Evolutionary conservation across 2,329 filamentous ascomycete genomes (phyloP), one percentile per base, ranked within the genome.

Genomic region (Aulographum hederae): DNA sequence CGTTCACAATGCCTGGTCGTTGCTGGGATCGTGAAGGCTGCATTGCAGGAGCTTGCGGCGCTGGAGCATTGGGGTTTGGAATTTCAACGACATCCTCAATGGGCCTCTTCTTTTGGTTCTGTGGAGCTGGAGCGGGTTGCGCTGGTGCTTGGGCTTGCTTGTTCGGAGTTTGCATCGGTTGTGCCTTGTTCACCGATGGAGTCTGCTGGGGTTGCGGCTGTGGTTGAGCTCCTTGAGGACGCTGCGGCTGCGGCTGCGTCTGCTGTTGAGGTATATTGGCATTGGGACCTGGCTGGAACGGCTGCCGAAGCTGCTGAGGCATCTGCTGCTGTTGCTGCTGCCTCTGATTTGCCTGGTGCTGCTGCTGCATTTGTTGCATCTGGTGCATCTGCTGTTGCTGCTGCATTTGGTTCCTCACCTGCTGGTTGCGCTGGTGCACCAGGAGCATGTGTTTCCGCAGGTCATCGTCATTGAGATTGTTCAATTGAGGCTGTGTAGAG

Each of bases 331-430:
- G 10, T 18, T 28, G 26, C 6, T 6, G 6, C 26, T 28, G 26
- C 8, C 26, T 8, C 13, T 12, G 15, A 10, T n/a, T 17, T 31
- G 37, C 37, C 4, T 35, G 38, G 14, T 37, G 32, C 5, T 40
- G 38, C n/a, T 33, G 32, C n/a, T 39, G 34, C 5, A 34, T 16
- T 39, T 37, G 19, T 39, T 38, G 16, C 20, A n/a, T n/a, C n/a
- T 23, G 20, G 6, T 23, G 20, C 20, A 6, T 6, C n/a, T 23
- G 20, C n/a, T 23, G 20, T n/a, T 23, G 20, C n/a, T 23, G 20
- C 20, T 23, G 20, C 20, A 6, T 6, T n/a, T 23, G 20, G 6
- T 23, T 6, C 20, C n/a, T 6, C 20, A 6, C 6, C 20, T 23
- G 20, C 20, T 23, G 20, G 6, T 23, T 6, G 6, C n/a, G 20